Percentiles rank a stretch among this genome's conserved stretches.
Evolutionary conservation across 2,329 filamentous ascomycete genomes (phyloP).

Genomic region (Epichloe scottii): DNA sequence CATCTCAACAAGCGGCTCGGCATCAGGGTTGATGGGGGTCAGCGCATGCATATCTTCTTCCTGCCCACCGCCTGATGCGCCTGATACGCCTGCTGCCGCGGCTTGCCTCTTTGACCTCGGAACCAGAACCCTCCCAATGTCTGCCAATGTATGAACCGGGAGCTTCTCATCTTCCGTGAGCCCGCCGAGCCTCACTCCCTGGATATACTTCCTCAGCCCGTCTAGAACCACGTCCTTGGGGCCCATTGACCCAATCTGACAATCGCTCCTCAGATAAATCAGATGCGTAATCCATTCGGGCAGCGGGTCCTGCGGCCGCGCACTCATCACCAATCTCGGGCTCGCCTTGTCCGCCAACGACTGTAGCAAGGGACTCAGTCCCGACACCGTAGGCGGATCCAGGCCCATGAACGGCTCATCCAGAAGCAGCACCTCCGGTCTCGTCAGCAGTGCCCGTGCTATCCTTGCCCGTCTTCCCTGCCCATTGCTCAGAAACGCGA

Average conservation of each 20-base stretch:
- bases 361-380: constrained; percentile 58
- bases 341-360: constrained; percentile 51
- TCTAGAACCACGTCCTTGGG: constrained; percentile 49
- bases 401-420: constrained; percentile 97
- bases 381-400: constrained; percentile 67
- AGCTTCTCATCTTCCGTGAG: constrained; percentile 33
- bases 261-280: constrained; percentile 55
- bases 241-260: constrained; percentile 54
- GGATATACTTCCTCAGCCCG: constrained; percentile 35
- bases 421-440: constrained; percentile 69
- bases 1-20: constrained; percentile 77
- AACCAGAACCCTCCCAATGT: constrained; percentile 34
- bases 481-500: constrained; percentile 85
- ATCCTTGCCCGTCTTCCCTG: constrained; percentile 82
- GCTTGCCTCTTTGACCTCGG: constrained; percentile 9
- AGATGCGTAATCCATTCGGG: constrained; percentile 87
- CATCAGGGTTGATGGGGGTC: constrained; percentile 19
- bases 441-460: constrained; percentile 67
- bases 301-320: constrained; percentile 74
- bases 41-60: constrained; percentile 10
- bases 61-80: constrained; percentile 1
- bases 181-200: constrained; percentile 31
- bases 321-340: constrained; percentile 63
- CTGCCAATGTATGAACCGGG: constrained; percentile 34
- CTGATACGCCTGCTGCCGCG: constrained; percentile 4